Conservation (phyloP, 2,329 filamentous ascomycete species). For the Epichloe uncinata region DNA sequence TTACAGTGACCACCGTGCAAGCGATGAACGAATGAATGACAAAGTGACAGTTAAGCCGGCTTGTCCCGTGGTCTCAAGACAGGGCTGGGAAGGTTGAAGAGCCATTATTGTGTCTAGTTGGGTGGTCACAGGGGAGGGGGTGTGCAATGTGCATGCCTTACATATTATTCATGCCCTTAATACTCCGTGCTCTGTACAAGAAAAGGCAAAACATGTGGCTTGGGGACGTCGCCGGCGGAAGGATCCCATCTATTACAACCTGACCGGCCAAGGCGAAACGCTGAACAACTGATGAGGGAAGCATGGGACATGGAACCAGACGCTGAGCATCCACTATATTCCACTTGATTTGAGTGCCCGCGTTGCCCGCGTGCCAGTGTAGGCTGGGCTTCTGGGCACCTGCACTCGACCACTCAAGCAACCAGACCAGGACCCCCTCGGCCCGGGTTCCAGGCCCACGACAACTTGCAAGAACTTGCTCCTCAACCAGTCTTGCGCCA, state of each 20-base stretch:
- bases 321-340: background rate
- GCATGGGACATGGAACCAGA: background rate
- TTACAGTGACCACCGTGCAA: background rate
- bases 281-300: background rate
- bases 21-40: background rate
- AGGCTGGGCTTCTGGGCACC: background rate
- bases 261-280: no score
- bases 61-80: background rate
- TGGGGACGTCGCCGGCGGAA: background rate
- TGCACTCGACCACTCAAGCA: no score
- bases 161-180: no score
- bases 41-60: background rate
- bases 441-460: conserved; percentile 11
- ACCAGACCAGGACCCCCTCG: background rate
- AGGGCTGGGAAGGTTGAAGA: background rate
- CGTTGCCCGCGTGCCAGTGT: background rate
- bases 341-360: background rate
- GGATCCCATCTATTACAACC: background rate
- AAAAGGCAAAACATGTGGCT: background rate
- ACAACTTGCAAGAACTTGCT: conserved; percentile 9
- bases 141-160: background rate
- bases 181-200: background rate
- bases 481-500: conserved; percentile 10
- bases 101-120: background rate
- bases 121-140: background rate